phyloP scores from a whole-genome alignment of 78 protist species.

The Dictyostelium brefeldianum region DNA sequence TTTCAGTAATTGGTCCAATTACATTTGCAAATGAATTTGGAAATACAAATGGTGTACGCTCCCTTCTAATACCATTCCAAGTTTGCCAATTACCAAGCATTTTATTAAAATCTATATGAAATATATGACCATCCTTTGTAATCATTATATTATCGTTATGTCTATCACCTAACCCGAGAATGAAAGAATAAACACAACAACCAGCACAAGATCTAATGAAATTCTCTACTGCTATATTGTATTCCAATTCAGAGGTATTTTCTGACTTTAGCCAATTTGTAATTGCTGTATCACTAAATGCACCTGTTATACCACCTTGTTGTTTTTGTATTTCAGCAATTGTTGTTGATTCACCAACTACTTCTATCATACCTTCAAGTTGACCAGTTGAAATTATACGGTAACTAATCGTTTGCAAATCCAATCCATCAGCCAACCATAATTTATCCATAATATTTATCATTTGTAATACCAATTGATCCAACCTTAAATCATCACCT shows the following conservation, averaged over 20 bases:
- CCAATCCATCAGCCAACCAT: slow-evolving; percentile 78
- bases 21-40: slow-evolving; percentile 76
- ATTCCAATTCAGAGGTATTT: slow-evolving; percentile 66
- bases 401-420: slow-evolving; percentile 84
- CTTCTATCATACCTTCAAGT: slow-evolving; percentile 86
- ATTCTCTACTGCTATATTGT: slow-evolving; percentile 60
- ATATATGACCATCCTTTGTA: slow-evolving; percentile 86
- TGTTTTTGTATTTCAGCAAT: slow-evolving; percentile 84
- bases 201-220: slow-evolving; percentile 92
- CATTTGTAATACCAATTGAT: slow-evolving; percentile 94
- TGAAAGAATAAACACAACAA: slow-evolving; percentile 94
- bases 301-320: slow-evolving; percentile 88
- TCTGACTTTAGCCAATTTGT: slow-evolving; percentile 82
- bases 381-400: slow-evolving; percentile 86
- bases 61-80: slow-evolving; percentile 90
- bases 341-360: slow-evolving; percentile 88
- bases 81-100: slow-evolving; percentile 92
- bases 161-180: slow-evolving; percentile 94
- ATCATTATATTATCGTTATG: slow-evolving; percentile 93
- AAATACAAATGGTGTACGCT: slow-evolving; percentile 96
- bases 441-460: slow-evolving; percentile 83
- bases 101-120: slow-evolving; percentile 97
- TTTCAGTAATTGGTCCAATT: slow-evolving; percentile 77
- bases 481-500: slow-evolving; percentile 94
- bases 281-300: slow-evolving; percentile 84